Evolutionary conservation across 1,284 basidiomycete genomes (phyloP), one percentile per base, ranked within the genome.

Genomic region (Hypsizygus ulmarius): DNA sequence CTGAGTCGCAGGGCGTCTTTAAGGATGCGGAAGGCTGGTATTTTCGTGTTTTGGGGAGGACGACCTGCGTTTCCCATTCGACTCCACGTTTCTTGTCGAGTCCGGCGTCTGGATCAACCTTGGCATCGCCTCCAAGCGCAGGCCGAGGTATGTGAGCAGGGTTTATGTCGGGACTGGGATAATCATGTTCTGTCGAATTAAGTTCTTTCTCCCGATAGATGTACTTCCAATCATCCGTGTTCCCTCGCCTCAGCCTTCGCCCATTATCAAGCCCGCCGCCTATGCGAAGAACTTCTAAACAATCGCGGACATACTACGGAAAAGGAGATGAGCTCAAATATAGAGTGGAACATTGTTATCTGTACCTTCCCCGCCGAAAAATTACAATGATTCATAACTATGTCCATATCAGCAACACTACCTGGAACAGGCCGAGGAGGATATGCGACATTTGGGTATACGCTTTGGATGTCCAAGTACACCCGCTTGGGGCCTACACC

Each of bases 191-290:
- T 25, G 66, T 66, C 8, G 61, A 53, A 50, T 72, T 67, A 29
- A 69, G 62, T 28, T 67, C 60, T 38, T 74, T 64, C 58, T 85
- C 82, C 45, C 74, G 59, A 64, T 79, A 90, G 45, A 85, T 79
- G 55, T 88, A 86, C 49, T 78, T 78, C 79, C 83, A 90, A 47
- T 77, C 71, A 50, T 78, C 71, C 49, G 82, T 69, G 39, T 78
- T 73, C 15, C 79, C 79, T 47, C 83, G 70, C 41, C 86, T 70
- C 19, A 82, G 63, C 3, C 82, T 74, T 38, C 77, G 72, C 41
- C 79, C 82, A 54, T 81, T 83, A 65, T 89, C 85, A 40, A 90
- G 69, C 10, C 82, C 81, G 16, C 78, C 84, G n/a, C 85, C 86
- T 25, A 86, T 66, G 3, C 86, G 76, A 19, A 91, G 70, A 50